Conservation (phyloP, 139 green algal species). For the Coccomyxa sp. region DNA sequence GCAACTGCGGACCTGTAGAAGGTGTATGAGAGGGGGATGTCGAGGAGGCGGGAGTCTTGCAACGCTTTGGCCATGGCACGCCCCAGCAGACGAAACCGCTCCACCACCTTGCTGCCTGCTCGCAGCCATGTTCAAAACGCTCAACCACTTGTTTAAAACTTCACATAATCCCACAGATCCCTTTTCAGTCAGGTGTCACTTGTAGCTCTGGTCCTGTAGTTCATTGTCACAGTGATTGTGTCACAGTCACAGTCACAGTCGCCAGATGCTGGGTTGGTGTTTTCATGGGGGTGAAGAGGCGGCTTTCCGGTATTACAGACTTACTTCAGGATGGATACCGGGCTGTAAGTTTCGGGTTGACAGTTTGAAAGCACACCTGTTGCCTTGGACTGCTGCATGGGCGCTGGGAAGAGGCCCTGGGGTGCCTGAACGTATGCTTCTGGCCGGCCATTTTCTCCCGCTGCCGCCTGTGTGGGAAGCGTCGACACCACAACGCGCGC, state of each 20-base stretch:
- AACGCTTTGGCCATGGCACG: conserved; percentile 85
- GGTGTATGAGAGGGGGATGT: conserved; percentile 77
- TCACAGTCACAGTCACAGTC: no score
- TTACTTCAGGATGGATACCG: no score
- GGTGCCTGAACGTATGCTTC: conserved; percentile 65
- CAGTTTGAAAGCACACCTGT: no score
- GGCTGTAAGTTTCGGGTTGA: no score
- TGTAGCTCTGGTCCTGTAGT: no score
- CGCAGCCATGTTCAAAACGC: neutral
- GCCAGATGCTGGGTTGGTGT: no score
- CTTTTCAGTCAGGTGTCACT: no score
- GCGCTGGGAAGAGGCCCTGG: conserved; percentile 83
- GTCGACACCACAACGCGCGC: no score
- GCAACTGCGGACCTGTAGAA: conserved; percentile 70
- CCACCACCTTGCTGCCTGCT: conserved; percentile 34
- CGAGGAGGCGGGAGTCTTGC: conserved; percentile 88
- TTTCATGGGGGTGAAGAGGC: no score
- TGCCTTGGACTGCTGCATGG: conserved; percentile 34
- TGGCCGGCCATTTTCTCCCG: conserved; percentile 1
- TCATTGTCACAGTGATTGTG: no score
- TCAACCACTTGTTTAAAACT: neutral
- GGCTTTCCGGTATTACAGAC: no score
- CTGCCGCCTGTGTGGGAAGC: neutral
- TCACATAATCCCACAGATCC: no score
- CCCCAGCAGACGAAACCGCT: conserved; percentile 85